These are phyloP conservation scores for Phymatotrichopsis omnivora DNA, from an alignment of 2,329 filamentous ascomycete species.

Conservation along the genomic window DNA sequence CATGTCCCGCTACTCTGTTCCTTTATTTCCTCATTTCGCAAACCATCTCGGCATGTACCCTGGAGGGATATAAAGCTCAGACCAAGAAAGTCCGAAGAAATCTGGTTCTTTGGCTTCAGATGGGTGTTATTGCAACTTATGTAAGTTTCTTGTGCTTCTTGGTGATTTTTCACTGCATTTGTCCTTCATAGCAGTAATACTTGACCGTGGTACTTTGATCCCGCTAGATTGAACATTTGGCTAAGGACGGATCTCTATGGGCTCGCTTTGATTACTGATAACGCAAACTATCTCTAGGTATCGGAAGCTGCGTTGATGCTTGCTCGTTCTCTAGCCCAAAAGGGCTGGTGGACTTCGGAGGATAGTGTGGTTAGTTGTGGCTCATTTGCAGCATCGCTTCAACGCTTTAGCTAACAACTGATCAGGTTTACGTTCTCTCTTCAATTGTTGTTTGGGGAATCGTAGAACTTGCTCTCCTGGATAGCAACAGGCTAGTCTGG, in stretches of 20 bases:
- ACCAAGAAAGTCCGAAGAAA: slow-evolving; percentile 38
- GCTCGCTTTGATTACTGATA: slow-evolving; percentile 2
- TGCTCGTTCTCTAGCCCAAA: slow-evolving; percentile 25
- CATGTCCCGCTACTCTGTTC: slow-evolving; percentile 48
- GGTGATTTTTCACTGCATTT: neutral
- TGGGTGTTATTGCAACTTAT: slow-evolving; percentile 36
- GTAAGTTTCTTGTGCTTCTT: slow-evolving; percentile 33
- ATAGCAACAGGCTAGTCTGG: slow-evolving; percentile 45
- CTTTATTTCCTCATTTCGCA: slow-evolving; percentile 47
- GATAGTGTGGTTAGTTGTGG: slow-evolving; percentile 33
- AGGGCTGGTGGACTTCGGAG: slow-evolving; percentile 29
- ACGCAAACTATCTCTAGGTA: slow-evolving; percentile 29
- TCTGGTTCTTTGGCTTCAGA: slow-evolving; percentile 38
- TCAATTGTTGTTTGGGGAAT: slow-evolving; percentile 55
- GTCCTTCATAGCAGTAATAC: neutral
- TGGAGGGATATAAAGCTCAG: slow-evolving; percentile 41
- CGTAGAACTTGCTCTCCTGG: slow-evolving; percentile 46
- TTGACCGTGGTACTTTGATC: neutral
- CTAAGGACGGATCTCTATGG: neutral
- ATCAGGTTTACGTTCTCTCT: slow-evolving; percentile 47
- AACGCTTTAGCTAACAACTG: slow-evolving; percentile 3
- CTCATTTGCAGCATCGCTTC: slow-evolving; percentile 4
- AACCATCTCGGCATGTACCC: slow-evolving; percentile 44
- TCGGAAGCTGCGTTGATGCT: slow-evolving; percentile 32
- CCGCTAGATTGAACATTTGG: neutral